Percentiles rank a stretch among this genome's conserved stretches.
Evolutionary conservation across 2,329 filamentous ascomycete species (phyloP).

Genomic region (Nemania sp.): DNA sequence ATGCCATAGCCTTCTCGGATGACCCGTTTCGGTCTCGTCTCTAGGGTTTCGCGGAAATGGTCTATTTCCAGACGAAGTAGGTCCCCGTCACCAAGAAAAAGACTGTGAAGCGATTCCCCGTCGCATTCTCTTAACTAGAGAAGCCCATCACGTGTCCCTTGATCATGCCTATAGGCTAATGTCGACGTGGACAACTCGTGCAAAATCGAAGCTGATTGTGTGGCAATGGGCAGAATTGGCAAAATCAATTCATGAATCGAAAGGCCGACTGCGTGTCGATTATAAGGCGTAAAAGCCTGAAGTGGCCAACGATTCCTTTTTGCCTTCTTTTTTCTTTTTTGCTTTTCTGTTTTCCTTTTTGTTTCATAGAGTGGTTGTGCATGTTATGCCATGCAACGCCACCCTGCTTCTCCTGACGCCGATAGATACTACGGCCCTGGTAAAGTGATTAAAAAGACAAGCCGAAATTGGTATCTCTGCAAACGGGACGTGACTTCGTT

Average conservation of each 20-base stretch:
- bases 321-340: neutral
- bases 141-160: neutral
- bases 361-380: neutral
- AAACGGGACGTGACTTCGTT: neutral
- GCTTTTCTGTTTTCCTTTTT: neutral
- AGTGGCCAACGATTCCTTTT: neutral
- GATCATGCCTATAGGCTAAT: neutral
- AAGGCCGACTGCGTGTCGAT: neutral
- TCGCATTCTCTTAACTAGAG: neutral
- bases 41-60: neutral
- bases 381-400: neutral
- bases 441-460: neutral
- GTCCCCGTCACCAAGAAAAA: neutral
- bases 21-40: no score
- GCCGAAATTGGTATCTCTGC: conserved; percentile 10
- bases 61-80: neutral
- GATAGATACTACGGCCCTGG: neutral
- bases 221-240: neutral
- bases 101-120: neutral
- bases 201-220: neutral
- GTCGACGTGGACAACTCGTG: neutral
- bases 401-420: neutral
- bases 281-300: no score
- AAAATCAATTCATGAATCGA: neutral
- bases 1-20: no score